A percentile compares a stretch with the other conserved stretches of the same genome.
Conservation (phyloP, 345 rosid species). For the Tarenaya hassleriana region DNA sequence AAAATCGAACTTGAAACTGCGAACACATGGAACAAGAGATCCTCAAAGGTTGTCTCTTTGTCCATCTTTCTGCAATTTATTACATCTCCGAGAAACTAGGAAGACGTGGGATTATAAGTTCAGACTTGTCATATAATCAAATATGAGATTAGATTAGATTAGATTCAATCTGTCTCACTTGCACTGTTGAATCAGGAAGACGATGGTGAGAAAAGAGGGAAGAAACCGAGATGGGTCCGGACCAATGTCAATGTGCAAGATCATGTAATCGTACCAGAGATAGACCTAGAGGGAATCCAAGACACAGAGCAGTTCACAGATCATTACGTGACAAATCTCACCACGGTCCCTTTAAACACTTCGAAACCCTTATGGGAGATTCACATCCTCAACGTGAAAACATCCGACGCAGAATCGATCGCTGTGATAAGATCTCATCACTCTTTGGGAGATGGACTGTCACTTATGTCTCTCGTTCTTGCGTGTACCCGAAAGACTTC, state of each 20-base stretch:
- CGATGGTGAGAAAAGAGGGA: slow-evolving; percentile 19
- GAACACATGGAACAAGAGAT: no score
- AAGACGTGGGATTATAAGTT: no score
- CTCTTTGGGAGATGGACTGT: slow-evolving; percentile 40
- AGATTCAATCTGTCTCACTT: no score
- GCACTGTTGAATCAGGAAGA: no score
- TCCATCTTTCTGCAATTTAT: no score
- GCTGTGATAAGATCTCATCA: slow-evolving; percentile 36
- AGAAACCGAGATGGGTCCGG: slow-evolving; percentile 38
- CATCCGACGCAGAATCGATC: slow-evolving; percentile 46
- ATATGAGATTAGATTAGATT: no score
- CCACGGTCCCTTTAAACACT: slow-evolving; percentile 36
- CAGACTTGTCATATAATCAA: no score
- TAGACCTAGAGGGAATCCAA: slow-evolving; percentile 26
- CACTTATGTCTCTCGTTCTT: slow-evolving; percentile 42
- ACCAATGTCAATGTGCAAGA: slow-evolving; percentile 39
- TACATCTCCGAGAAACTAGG: no score
- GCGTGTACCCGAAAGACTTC: slow-evolving; percentile 38
- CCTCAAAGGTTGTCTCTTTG: no score
- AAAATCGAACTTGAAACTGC: no score
- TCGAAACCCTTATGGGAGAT: slow-evolving; percentile 62
- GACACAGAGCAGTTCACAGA: slow-evolving; percentile 40
- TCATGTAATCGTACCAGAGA: slow-evolving; percentile 36
- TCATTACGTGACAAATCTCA: slow-evolving; percentile 45
- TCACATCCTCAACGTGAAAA: slow-evolving; percentile 49